Percentiles rank a stretch among this genome's conserved stretches.
Evolutionary conservation across 176 grass and related monocot species (phyloP).

Genomic region (Oryza australiensis): DNA sequence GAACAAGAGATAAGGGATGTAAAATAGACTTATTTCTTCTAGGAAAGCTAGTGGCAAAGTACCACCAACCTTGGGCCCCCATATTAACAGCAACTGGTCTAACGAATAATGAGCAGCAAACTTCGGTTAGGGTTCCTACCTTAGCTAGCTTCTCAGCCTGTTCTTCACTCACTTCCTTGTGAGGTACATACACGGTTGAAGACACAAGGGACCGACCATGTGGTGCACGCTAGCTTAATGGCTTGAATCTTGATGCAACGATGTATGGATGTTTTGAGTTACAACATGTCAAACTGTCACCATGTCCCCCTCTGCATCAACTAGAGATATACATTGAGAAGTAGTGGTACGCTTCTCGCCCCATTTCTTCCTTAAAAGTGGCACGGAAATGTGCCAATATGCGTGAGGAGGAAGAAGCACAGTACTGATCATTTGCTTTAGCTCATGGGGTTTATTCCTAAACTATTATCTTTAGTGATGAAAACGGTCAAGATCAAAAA

Average conservation of each 20-base stretch:
- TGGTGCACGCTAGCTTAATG: not conserved
- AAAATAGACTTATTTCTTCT: too few species aligned
- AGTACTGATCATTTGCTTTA: too few species aligned
- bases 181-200: not conserved
- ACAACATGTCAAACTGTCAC: not conserved
- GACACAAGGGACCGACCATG: not conserved
- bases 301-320: not conserved
- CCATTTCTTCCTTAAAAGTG: too few species aligned
- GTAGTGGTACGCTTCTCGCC: too few species aligned
- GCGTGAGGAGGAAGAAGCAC: too few species aligned
- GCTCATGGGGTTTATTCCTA: too few species aligned
- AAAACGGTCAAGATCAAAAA: too few species aligned
- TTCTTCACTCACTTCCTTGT: not conserved
- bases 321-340: not conserved
- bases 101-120: not conserved
- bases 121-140: not conserved
- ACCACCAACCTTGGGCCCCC: not conserved
- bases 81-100: not conserved
- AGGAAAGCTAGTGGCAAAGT: not conserved
- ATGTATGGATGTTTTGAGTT: not conserved
- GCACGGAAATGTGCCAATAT: too few species aligned
- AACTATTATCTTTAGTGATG: too few species aligned
- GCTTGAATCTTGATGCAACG: not conserved
- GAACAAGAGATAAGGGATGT: too few species aligned
- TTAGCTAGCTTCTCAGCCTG: too few species aligned